phyloP scores from a whole-genome alignment of 2,329 filamentous ascomycete species.

The Xylaria multiplex region DNA sequence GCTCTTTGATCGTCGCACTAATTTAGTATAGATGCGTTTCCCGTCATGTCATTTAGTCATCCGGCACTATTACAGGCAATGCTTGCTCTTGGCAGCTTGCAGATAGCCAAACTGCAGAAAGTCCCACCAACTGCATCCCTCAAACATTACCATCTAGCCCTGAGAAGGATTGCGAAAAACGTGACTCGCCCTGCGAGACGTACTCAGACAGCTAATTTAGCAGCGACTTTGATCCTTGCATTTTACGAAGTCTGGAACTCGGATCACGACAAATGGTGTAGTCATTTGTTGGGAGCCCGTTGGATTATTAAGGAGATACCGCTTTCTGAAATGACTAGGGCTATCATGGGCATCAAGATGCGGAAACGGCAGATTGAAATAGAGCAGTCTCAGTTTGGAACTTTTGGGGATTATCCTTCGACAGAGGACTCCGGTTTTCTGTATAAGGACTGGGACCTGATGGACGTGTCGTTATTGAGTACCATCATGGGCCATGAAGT shows the following conservation, averaged over 20 bases:
- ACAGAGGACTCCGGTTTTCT: conserved; percentile 43
- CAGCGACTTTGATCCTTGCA: conserved; percentile 83
- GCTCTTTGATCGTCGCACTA: conserved; percentile 33
- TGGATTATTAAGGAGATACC: conserved; percentile 86
- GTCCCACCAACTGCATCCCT: conserved; percentile 81
- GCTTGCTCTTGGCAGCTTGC: conserved; percentile 84
- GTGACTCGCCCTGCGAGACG: conserved; percentile 76
- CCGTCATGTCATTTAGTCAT: conserved; percentile 82
- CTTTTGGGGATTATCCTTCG: conserved; percentile 39
- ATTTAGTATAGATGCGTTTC: conserved; percentile 73
- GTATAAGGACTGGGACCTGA: conserved; percentile 50
- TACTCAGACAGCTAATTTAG: conserved; percentile 82
- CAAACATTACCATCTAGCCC: conserved; percentile 89
- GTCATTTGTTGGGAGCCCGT: conserved; percentile 85
- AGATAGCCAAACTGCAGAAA: conserved; percentile 84
- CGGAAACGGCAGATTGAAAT: conserved; percentile 45
- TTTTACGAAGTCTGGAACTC: conserved; percentile 96
- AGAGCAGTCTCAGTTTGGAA: conserved; percentile 42
- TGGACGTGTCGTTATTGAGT: conserved; percentile 54
- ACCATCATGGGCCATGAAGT: conserved; percentile 61
- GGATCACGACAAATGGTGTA: conserved; percentile 95
- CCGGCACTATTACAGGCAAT: conserved; percentile 92
- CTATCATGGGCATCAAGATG: conserved; percentile 72
- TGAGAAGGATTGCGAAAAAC: conserved; percentile 80
- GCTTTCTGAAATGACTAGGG: conserved; percentile 75